These are phyloP conservation scores for Epichloe aotearoae DNA, from an alignment of 2,329 filamentous ascomycete genomes.

Conservation along the genomic window DNA sequence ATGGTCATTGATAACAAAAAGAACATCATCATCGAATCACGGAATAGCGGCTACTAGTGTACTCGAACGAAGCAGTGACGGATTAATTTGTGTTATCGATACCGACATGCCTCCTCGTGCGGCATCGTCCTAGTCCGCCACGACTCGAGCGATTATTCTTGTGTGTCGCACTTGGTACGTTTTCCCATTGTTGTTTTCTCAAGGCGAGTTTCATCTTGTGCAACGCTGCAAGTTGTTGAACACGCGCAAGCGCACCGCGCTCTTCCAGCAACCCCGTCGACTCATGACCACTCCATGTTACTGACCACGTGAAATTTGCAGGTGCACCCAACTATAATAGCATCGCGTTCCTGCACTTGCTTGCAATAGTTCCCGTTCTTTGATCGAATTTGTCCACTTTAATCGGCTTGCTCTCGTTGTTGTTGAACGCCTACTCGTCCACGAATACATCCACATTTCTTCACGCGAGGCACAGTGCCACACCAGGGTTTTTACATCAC, in stretches of 20 bases:
- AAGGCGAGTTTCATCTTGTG: neutral
- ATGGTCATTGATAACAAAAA: neutral
- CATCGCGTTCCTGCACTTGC: neutral
- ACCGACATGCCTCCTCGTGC: conserved; percentile 5
- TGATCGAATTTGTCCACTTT: neutral
- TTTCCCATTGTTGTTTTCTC: neutral
- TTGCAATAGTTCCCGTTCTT: neutral
- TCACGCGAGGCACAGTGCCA: too few species aligned
- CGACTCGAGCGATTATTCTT: neutral
- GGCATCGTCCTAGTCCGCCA: neutral
- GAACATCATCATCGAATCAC: too few species aligned
- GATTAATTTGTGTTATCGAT: neutral
- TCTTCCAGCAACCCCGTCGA: neutral
- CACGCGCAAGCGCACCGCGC: neutral
- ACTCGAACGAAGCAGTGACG: neutral
- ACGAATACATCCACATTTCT: neutral
- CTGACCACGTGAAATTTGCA: neutral
- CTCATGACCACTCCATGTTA: neutral
- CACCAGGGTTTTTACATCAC: neutral
- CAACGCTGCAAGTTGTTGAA: neutral
- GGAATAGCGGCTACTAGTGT: neutral
- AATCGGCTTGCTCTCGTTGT: neutral
- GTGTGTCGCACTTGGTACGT: conserved; percentile 1
- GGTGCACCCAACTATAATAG: neutral
- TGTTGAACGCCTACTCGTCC: neutral